These are phyloP conservation scores for Haplographium delicatum DNA, from an alignment of 495 filamentous ascomycete species.

Conservation along the genomic window DNA sequence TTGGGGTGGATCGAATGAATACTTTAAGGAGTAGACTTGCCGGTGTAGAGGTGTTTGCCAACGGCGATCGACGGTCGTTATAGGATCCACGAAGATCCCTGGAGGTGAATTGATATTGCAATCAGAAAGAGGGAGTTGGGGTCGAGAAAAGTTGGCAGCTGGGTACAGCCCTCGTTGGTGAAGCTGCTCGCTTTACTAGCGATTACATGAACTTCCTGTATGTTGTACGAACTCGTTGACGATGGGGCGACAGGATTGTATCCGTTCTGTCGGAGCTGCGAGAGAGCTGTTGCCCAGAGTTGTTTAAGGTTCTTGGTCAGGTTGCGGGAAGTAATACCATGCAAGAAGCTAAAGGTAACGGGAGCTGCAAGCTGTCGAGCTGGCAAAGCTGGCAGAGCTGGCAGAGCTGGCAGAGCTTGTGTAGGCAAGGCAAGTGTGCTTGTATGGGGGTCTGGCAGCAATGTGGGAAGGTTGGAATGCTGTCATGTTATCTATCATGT, in stretches of 20 bases:
- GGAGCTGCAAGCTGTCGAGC: no score
- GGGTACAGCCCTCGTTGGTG: neutral
- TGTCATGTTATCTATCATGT: neutral
- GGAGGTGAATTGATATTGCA: slow-evolving; percentile 4
- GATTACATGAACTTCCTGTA: slow-evolving; percentile 2
- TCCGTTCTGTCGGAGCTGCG: no score
- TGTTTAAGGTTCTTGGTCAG: neutral
- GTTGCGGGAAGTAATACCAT: no score
- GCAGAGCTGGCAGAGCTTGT: no score
- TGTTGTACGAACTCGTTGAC: neutral
- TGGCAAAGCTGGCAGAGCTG: neutral
- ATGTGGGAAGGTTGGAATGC: no score
- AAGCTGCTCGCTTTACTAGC: slow-evolving; percentile 9
- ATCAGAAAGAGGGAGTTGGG: neutral
- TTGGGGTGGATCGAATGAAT: neutral
- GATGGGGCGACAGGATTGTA: neutral
- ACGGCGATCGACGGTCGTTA: neutral
- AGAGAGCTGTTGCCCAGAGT: no score
- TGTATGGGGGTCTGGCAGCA: no score
- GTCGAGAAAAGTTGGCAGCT: neutral
- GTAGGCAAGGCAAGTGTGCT: no score
- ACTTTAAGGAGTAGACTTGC: neutral
- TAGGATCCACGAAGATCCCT: neutral
- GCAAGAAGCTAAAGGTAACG: no score
- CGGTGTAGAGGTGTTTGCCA: neutral